A percentile compares a stretch with the other conserved stretches of the same genome.
These are phyloP conservation scores for Roridomyces roridus DNA, from an alignment of 768 basidiomycete species.

Conservation along the genomic window DNA sequence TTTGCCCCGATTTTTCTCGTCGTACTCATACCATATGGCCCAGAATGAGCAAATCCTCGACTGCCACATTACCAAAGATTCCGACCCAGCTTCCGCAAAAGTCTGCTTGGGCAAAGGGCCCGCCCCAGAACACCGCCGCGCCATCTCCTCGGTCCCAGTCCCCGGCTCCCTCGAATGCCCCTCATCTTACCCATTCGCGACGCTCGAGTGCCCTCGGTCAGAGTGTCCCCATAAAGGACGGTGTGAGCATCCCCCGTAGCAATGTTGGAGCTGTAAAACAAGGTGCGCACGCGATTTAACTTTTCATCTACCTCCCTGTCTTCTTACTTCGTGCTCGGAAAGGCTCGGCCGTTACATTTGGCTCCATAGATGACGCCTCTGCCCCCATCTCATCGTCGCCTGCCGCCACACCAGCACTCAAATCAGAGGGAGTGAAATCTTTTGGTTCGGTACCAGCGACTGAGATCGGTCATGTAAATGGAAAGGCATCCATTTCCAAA, in stretches of 20 bases:
- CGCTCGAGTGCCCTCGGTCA: constrained; percentile 78
- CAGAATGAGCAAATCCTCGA: constrained; percentile 95
- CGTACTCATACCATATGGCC: constrained; percentile 15
- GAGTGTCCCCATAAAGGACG: constrained; percentile 79
- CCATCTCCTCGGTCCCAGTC: constrained; percentile 81
- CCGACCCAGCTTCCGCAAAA: constrained; percentile 74
- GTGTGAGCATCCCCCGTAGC: constrained; percentile 73
- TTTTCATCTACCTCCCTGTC: constrained; percentile 5
- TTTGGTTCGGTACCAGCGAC: constrained; percentile 80
- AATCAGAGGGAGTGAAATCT: constrained; percentile 76
- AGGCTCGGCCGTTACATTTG: constrained; percentile 84
- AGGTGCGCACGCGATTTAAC: constrained; percentile 52
- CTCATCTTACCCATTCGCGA: constrained; percentile 70
- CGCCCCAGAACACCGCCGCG: constrained; percentile 67
- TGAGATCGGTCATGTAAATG: constrained; percentile 60
- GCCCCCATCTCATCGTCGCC: constrained; percentile 86
- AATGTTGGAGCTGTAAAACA: constrained; percentile 72
- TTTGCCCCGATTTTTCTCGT: constrained; percentile 16
- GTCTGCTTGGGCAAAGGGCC: constrained; percentile 93
- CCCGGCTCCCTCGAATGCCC: constrained; percentile 58
- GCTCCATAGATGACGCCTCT: constrained; percentile 84
- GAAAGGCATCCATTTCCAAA: constrained; percentile 59
- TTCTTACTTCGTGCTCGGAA: constrained; percentile 17
- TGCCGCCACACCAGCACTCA: constrained; percentile 66
- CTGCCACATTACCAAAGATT: constrained; percentile 75